Evolutionary conservation across 1,139 yeast species (phyloP), one percentile per base, ranked within the genome.

Genomic region (Pneumocystis murina): DNA sequence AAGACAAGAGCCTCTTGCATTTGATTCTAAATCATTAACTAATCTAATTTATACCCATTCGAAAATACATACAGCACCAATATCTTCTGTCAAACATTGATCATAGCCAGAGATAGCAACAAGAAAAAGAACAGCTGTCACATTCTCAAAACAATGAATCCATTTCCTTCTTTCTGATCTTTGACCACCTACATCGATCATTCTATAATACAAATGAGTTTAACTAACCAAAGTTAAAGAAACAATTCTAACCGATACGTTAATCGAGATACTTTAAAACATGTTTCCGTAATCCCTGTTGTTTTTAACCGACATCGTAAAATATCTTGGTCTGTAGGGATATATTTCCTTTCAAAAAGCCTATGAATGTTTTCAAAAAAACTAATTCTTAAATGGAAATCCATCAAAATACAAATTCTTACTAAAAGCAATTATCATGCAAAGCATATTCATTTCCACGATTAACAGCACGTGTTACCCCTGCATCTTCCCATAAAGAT

Each of bases 181-280:
- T 75, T 92, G 98, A 1, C 99, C 99, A 62, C 99, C 99, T 5
- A 96, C 97, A 76, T 92, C 99, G 64, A 90, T 78, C 61, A 94
- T 88, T 24, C 63, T 62, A 30, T 20, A 36, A 16, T 17, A 33
- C 7, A 33, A 33, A 58, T 30, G 30, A n/a, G 39, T 61, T 38
- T 24, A 24, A 16, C 10, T n/a, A 43, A 5, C 2, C 30, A 17
- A 14, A 20, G 16, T 8, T 10, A 58, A 4, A 10, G 3, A 17
- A 30, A 20, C 30, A 40, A 17, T 17, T 12, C 30, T 20, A 8
- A 58, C 55, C 69, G 68, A 60, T 67, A 68, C 14, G 64, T 84
- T 64, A 82, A 79, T 12, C 85, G 70, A 78, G 68, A 86, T 80
- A 91, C 83, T 66, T 79, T 79, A 74, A 94, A 91, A 64, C 80